Conservation (phyloP, 2,329 filamentous ascomycete species). For the Aspergillus puulaauensis region DNA sequence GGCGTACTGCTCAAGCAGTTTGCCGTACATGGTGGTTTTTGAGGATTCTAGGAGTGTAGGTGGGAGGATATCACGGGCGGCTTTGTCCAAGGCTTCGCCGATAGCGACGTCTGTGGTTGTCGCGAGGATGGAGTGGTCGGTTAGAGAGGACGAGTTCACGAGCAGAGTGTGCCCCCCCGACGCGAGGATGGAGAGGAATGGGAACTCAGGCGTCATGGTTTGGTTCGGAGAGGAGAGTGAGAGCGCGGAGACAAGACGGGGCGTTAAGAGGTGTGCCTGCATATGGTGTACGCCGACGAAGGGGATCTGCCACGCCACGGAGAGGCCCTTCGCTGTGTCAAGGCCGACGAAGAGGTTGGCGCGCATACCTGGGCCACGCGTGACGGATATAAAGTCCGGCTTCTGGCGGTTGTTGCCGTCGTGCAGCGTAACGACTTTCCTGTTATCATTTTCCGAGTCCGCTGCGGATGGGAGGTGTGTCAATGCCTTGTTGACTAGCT, state of each 20-base stretch:
- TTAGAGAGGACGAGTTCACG: constrained; percentile 68
- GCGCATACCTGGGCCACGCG: constrained; percentile 85
- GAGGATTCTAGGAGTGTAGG: constrained; percentile 52
- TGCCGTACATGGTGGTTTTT: constrained; percentile 74
- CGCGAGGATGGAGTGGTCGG: constrained; percentile 71
- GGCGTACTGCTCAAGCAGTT: constrained; percentile 74
- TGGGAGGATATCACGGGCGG: constrained; percentile 74
- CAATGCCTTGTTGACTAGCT: constrained; percentile 66
- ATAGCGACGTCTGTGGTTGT: constrained; percentile 78
- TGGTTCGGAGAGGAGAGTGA: neutral
- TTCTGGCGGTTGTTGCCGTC: constrained; percentile 36
- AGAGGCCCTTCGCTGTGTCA: constrained; percentile 81
- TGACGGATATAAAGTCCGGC: constrained; percentile 85
- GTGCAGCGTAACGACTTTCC: constrained; percentile 17
- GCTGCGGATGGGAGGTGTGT: constrained; percentile 49
- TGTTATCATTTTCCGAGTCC: constrained; percentile 6
- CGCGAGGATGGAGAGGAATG: constrained; percentile 83
- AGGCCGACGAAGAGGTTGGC: constrained; percentile 75
- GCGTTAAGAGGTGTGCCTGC: constrained; percentile 92
- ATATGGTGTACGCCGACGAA: constrained; percentile 91
- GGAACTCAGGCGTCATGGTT: constrained; percentile 59
- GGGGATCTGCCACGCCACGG: constrained; percentile 78
- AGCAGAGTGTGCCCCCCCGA: constrained; percentile 92
- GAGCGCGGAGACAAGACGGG: constrained; percentile 70
- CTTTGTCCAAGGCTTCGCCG: constrained; percentile 87